A percentile compares a stretch with the other conserved stretches of the same genome.
phyloP scores from a whole-genome alignment of 2,329 filamentous ascomycete species.

The Colletotrichum destructivum region DNA sequence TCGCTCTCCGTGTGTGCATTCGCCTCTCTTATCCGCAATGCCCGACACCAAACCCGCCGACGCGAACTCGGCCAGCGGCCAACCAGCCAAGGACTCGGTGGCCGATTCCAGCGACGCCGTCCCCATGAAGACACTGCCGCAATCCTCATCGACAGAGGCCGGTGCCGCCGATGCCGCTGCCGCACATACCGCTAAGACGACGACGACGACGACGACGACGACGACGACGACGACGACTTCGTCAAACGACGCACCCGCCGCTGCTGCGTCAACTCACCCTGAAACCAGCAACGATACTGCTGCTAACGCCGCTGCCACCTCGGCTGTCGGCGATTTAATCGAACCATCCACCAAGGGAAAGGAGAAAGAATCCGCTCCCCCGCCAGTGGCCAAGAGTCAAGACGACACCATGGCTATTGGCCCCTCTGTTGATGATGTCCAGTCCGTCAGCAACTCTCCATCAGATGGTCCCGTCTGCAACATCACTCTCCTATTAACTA shows the following conservation, averaged over 20 bases:
- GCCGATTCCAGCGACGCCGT: slow-evolving; percentile 56
- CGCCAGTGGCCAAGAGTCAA: slow-evolving; percentile 50
- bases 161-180: slow-evolving; percentile 22
- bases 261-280: slow-evolving; percentile 21
- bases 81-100: slow-evolving; percentile 46
- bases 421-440: slow-evolving; percentile 59
- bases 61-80: slow-evolving; percentile 52
- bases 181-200: slow-evolving; percentile 27
- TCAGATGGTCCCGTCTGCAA: slow-evolving; percentile 67
- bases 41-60: slow-evolving; percentile 47
- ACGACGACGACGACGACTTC: slow-evolving; percentile 22
- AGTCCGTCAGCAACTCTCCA: slow-evolving; percentile 50
- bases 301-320: background rate
- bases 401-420: slow-evolving; percentile 61
- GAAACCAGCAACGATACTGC: slow-evolving; percentile 5
- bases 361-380: slow-evolving; percentile 49
- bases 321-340: slow-evolving; percentile 30
- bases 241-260: slow-evolving; percentile 17
- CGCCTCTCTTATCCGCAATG: slow-evolving; percentile 45
- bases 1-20: slow-evolving; percentile 38
- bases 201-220: slow-evolving; percentile 13
- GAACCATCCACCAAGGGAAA: slow-evolving; percentile 52
- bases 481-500: slow-evolving; percentile 88
- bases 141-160: slow-evolving; percentile 41
- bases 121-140: slow-evolving; percentile 54